A percentile compares a stretch with the other conserved stretches of the same genome.
phyloP scores from a whole-genome alignment of 1,139 yeast genomes.

The Diutina neorugosa region DNA sequence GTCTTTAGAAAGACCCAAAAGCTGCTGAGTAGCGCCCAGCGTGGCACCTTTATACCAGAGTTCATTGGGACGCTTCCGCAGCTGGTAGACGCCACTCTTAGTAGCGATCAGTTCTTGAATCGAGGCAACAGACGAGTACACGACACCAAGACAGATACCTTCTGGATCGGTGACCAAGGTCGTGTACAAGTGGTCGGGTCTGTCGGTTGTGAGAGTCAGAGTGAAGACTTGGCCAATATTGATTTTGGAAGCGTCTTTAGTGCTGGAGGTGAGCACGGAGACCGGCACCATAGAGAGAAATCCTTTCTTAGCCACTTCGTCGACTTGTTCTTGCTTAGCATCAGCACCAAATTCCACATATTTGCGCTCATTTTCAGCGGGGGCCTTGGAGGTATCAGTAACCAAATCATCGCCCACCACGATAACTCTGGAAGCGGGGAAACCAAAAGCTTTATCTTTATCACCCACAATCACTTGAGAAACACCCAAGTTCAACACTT shows the following conservation, averaged over 20 bases:
- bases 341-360: constrained; percentile 16
- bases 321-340: constrained; percentile 17
- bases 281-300: constrained; percentile 38
- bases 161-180: constrained; percentile 69
- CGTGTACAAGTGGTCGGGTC: constrained; percentile 75
- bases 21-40: constrained; percentile 83
- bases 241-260: constrained; percentile 18
- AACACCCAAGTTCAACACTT: constrained; percentile 59
- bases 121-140: constrained; percentile 78
- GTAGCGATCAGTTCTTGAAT: constrained; percentile 72
- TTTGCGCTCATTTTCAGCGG: constrained; percentile 32
- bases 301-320: constrained; percentile 21
- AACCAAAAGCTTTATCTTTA: constrained; percentile 25
- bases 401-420: constrained; percentile 14
- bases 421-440: constrained; percentile 52
- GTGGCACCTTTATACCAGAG: constrained; percentile 95
- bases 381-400: constrained; percentile 15
- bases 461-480: constrained; percentile 34
- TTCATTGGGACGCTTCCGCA: constrained; percentile 69
- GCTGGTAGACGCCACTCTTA: constrained; percentile 84
- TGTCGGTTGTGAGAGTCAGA: constrained; percentile 61
- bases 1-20: constrained; percentile 57
- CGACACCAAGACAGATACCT: constrained; percentile 65
- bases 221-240: constrained; percentile 42
- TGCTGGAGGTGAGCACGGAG: constrained; percentile 29